Base-by-base conservation (phyloP, 805 yeast species). In the Wickerhamiella kazuoi region DNA sequence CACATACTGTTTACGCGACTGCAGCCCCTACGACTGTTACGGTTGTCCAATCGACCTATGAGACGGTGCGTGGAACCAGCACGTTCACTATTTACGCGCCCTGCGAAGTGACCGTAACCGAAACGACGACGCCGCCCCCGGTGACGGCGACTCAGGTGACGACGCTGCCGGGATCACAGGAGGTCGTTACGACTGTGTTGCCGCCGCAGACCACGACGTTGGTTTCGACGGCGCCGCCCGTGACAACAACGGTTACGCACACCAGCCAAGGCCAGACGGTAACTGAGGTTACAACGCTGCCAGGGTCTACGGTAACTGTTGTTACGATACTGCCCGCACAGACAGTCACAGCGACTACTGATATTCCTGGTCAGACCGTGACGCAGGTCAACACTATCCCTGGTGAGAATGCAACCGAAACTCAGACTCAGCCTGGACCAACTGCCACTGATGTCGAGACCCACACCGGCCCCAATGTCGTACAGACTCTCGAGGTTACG, bases 391-490 rank as follows among this genome's bases (percentile, higher is more conserved):
- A 23, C 11, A 23, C 26, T 23, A 11, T 23, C 9, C 6, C 26
- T 23, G 26, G 26, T 11, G 9, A 6, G 9, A 23, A 23, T 11
- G 26, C 6, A 11, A 23, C 26, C 26, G 11, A 23, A 7, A 23
- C 26, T 11, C 26, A 11, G 9, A 23, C 26, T 23, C 9, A 23
- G 26, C 26, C 6, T 23, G 26, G 26, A 6, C 26, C n/a, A 8
- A 38, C 41, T 21, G 41, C 41, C 19, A 34, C 41, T 20, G 34
- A 34, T 16, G 34, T 38, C n/a, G 14, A 34, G 5, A 38, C 41
- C 8, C 24, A 34, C 6, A 38, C 37, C 16, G 34, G 37, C n/a
- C 21, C 34, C 15, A 34, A 26, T 16, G 37, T 29, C 16, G 34
- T 26, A 15, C 29, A 37, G 14, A 34, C 37, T n/a, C 29, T 34